phyloP scores from a whole-genome alignment of 31 red algal genomes.

The Asparagopsis taxiformis region DNA sequence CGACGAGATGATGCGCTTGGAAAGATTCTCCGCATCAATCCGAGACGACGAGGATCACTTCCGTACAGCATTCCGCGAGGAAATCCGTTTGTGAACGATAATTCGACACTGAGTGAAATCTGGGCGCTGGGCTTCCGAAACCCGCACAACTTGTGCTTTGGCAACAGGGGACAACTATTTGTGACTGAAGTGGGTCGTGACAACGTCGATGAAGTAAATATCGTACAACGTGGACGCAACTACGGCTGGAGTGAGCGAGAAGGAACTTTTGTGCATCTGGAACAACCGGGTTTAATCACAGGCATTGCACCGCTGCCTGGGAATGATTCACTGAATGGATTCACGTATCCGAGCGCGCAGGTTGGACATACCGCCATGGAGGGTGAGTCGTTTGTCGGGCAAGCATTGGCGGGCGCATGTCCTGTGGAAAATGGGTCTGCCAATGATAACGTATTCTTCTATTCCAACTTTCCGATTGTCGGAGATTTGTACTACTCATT shows the following conservation, averaged over 20 bases:
- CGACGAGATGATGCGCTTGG: conserved; percentile 48
- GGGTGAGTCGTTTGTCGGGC: conserved; percentile 16
- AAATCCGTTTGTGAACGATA: conserved; percentile 46
- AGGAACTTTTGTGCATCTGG: conserved; percentile 48
- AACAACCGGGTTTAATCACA: conserved; percentile 25
- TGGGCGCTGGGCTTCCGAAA: conserved; percentile 70
- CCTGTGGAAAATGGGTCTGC: conserved; percentile 54
- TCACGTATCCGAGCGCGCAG: conserved; percentile 37
- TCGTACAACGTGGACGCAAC: conserved; percentile 38
- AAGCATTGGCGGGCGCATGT: conserved; percentile 48
- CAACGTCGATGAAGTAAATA: conserved; percentile 69
- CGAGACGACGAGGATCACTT: conserved; percentile 3
- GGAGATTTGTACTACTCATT: conserved; percentile 47
- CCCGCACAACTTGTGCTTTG: conserved; percentile 49
- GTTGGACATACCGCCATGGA: conserved; percentile 34
- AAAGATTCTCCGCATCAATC: conserved; percentile 67
- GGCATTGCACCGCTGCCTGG: conserved; percentile 25
- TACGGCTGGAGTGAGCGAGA: conserved; percentile 66
- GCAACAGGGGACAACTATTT: conserved; percentile 27
- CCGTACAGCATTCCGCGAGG: conserved; percentile 37
- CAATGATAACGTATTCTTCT: conserved; percentile 23
- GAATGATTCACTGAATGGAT: conserved; percentile 34
- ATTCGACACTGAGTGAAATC: conserved; percentile 16
- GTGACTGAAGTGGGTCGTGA: conserved; percentile 48
- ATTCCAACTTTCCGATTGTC: conserved; percentile 42